Conservation (phyloP, 2,329 filamentous ascomycete genomes). For the Pseudogymnoascus verrucosus region DNA sequence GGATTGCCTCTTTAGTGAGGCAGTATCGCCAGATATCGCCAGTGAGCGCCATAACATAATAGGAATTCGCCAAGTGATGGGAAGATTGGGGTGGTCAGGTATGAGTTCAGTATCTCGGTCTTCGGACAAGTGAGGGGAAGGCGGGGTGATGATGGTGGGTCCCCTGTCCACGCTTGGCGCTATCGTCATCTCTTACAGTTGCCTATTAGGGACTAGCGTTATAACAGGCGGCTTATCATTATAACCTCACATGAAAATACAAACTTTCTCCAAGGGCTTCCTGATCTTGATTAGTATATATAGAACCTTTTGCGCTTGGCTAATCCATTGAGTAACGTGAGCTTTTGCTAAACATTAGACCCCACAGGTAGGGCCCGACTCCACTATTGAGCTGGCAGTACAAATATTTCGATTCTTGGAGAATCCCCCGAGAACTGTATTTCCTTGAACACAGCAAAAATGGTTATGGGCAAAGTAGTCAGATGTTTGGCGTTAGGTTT, state of each 20-base stretch:
- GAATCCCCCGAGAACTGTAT: background rate
- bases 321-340: background rate
- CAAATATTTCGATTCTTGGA: background rate
- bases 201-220: background rate
- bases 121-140: background rate
- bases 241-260: background rate
- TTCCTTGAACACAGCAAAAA: background rate
- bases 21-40: background rate
- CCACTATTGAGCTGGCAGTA: background rate
- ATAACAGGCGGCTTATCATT: too few relatives aligned
- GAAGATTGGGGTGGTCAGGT: background rate
- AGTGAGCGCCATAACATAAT: background rate
- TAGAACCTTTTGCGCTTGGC: background rate
- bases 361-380: background rate
- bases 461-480: background rate
- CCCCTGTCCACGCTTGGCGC: background rate
- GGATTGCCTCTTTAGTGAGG: background rate
- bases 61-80: background rate
- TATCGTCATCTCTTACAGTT: background rate
- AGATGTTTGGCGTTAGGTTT: background rate
- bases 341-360: background rate
- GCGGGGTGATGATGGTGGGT: background rate
- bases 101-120: background rate
- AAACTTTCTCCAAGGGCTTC: conserved; percentile 2
- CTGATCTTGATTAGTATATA: background rate